Evolutionary conservation across 2,329 filamentous ascomycete genomes (phyloP).

Genomic region (Aspergillus sp.): DNA sequence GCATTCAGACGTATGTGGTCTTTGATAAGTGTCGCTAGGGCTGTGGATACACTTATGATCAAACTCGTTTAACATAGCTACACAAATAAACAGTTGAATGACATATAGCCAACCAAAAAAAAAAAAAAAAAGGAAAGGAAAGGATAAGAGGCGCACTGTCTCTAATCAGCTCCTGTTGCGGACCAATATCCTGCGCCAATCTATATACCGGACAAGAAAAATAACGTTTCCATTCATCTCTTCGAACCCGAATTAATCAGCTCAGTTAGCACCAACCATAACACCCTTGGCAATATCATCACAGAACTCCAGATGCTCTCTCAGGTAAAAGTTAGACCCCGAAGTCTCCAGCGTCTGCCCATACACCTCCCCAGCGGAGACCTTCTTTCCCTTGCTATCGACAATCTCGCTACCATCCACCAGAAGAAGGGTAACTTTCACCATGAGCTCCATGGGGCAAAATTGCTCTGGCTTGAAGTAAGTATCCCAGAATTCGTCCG

Average conservation of each 20-base stretch:
- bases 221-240: too few species aligned
- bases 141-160: too few species aligned
- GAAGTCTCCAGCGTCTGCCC: conserved; percentile 14
- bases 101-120: too few species aligned
- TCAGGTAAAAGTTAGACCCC: conserved; percentile 11
- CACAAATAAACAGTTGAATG: too few species aligned
- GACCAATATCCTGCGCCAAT: too few species aligned
- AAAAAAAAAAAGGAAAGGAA: too few species aligned
- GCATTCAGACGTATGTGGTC: background rate
- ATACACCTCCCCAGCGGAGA: conserved; percentile 6
- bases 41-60: conserved; percentile 1
- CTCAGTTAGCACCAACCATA: background rate
- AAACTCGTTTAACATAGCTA: too few species aligned
- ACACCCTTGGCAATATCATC: conserved; percentile 4
- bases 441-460: conserved; percentile 8
- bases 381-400: conserved; percentile 5
- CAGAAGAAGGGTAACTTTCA: conserved; percentile 10
- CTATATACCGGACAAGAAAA: too few species aligned
- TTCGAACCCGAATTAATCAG: too few species aligned
- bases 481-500: conserved; percentile 9
- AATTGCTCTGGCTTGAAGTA: conserved; percentile 12
- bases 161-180: too few species aligned
- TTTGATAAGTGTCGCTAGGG: conserved; percentile 1
- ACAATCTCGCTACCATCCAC: conserved; percentile 9
- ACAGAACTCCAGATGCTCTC: conserved; percentile 10